Evolutionary conservation across 2,329 filamentous ascomycete species (phyloP).

Genomic region (Microcyclospora tardicrescens): DNA sequence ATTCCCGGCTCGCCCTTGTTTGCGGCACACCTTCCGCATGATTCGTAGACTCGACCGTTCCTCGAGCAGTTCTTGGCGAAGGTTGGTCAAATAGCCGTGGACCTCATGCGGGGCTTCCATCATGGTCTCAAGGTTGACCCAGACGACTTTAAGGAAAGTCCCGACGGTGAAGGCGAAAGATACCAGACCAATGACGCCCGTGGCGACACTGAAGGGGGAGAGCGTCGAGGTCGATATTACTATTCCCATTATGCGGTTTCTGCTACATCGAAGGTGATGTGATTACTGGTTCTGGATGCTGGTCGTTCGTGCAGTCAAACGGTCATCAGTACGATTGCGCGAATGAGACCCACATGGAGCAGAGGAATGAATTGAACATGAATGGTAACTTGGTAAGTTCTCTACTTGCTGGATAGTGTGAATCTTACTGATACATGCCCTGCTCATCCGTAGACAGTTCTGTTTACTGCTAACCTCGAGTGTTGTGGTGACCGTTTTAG

Average conservation of each 20-base stretch:
- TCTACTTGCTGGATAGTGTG: too few species aligned
- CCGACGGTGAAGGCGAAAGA: constrained; percentile 31
- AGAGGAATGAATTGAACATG: too few species aligned
- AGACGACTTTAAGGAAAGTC: constrained; percentile 31
- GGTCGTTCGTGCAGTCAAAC: too few species aligned
- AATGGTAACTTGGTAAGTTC: too few species aligned
- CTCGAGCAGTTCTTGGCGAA: constrained; percentile 30
- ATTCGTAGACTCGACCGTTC: constrained; percentile 25
- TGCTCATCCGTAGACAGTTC: too few species aligned
- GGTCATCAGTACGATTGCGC: too few species aligned
- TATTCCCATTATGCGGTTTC: constrained; percentile 17
- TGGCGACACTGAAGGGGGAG: constrained; percentile 24
- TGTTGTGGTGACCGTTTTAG: too few species aligned
- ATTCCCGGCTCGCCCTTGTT: constrained; percentile 8
- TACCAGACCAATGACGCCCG: constrained; percentile 28
- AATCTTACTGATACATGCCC: too few species aligned
- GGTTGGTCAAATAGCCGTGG: constrained; percentile 26
- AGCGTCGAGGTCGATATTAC: constrained; percentile 17
- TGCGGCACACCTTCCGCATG: constrained; percentile 11
- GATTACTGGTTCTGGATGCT: not conserved
- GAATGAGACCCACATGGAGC: too few species aligned
- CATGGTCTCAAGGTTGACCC: constrained; percentile 28
- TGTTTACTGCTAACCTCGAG: too few species aligned
- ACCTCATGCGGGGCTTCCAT: constrained; percentile 26
- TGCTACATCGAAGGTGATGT: not conserved